Evolutionary conservation across 1,284 basidiomycete genomes (phyloP).

Genomic region (Paramarasmius palmivorus): DNA sequence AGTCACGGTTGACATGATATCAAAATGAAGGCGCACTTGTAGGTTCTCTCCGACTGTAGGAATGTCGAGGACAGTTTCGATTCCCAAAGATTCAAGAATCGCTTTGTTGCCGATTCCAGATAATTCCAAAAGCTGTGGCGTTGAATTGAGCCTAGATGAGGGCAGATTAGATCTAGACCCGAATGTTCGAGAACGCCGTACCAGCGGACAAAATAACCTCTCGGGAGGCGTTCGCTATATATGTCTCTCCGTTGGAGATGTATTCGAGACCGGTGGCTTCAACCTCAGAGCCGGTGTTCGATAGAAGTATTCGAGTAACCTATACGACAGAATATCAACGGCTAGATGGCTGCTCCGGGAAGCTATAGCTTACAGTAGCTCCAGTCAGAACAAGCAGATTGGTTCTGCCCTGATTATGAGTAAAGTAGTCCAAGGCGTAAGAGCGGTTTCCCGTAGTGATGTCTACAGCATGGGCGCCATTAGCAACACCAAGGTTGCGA

Average conservation of each 20-base stretch:
- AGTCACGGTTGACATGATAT: background rate
- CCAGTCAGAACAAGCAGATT: constrained; percentile 4
- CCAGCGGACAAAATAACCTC: too few relatives aligned
- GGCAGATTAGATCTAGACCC: too few relatives aligned
- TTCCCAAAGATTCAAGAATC: background rate
- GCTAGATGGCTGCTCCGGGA: background rate
- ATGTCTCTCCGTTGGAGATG: background rate
- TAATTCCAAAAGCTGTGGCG: background rate
- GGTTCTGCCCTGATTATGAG: background rate
- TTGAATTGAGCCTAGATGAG: background rate
- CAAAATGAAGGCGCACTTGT: background rate
- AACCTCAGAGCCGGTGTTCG: background rate
- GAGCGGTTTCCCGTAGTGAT: constrained; percentile 4
- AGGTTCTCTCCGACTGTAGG: background rate
- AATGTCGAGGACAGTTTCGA: background rate
- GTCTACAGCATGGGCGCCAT: constrained; percentile 2
- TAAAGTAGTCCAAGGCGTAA: constrained; percentile 2
- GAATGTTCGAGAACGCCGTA: too few relatives aligned
- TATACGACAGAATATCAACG: background rate
- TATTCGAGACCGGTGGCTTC: constrained; percentile 4
- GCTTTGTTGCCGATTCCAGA: background rate
- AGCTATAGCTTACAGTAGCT: constrained; percentile 1
- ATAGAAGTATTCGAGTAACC: background rate
- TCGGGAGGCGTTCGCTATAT: background rate
- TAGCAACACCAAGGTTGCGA: constrained; percentile 1